phyloP scores from a whole-genome alignment of 257 asterid genomes.

The Coffea eugenioides region DNA sequence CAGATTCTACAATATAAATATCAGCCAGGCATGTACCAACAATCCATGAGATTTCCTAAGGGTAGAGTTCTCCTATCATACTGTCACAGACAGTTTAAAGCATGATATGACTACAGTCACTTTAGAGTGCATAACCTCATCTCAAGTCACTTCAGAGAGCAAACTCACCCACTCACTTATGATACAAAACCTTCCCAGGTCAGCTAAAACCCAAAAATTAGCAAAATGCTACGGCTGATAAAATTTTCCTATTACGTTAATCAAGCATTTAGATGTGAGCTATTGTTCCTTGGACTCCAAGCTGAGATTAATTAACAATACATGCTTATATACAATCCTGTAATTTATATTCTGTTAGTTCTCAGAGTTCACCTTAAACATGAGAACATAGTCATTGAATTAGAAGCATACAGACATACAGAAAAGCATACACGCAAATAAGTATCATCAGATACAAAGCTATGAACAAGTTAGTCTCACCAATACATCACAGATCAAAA shows the following conservation, averaged over 20 bases:
- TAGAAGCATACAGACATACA: neutral
- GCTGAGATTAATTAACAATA: neutral
- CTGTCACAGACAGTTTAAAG: neutral
- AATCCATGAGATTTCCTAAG: neutral
- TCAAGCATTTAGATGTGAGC: neutral
- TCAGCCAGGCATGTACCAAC: neutral
- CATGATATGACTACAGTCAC: neutral
- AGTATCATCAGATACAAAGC: neutral
- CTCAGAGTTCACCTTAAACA: neutral
- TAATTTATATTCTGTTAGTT: neutral
- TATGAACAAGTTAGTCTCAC: neutral
- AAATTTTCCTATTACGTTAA: neutral
- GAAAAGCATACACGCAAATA: neutral
- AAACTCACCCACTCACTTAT: neutral
- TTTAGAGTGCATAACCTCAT: neutral
- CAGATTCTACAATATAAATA: neutral
- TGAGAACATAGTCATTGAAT: neutral
- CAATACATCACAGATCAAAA: neutral
- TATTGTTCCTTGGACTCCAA: neutral
- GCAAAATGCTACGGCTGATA: neutral
- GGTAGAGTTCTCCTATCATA: neutral
- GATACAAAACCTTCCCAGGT: neutral
- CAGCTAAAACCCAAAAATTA: neutral
- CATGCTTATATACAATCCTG: neutral
- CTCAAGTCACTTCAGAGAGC: neutral